A percentile compares a stretch with the other conserved stretches of the same genome.
These are phyloP conservation scores for Entoloma clypeatum DNA, from an alignment of 1,284 basidiomycete species.

Conservation along the genomic window DNA sequence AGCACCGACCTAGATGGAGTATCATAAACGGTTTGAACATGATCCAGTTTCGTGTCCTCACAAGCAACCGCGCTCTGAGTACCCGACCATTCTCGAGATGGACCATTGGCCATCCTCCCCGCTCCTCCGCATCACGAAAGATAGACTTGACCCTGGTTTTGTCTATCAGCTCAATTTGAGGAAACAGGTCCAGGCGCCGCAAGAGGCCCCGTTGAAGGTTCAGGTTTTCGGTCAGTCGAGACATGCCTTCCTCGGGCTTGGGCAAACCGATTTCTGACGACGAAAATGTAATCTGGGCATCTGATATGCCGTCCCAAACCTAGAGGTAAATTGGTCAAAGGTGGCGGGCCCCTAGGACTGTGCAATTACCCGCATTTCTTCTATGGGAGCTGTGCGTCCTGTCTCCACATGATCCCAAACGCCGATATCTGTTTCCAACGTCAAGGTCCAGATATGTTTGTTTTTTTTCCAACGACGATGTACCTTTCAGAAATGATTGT, in stretches of 20 bases:
- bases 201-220: constrained; percentile 86
- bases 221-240: constrained; percentile 83
- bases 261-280: constrained; percentile 45
- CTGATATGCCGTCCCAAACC: constrained; percentile 89
- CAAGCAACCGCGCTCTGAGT: constrained; percentile 70
- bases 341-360: constrained; percentile 1
- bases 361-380: constrained; percentile 76
- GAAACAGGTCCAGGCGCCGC: constrained; percentile 43
- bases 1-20: constrained; percentile 73
- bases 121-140: constrained; percentile 38
- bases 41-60: constrained; percentile 33
- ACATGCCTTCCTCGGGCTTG: constrained; percentile 51
- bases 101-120: constrained; percentile 71
- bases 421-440: constrained; percentile 59
- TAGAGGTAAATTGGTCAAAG: constrained; percentile 28
- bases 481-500: constrained; percentile 73
- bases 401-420: constrained; percentile 78
- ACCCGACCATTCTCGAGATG: constrained; percentile 59
- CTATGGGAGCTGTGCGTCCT: constrained; percentile 66
- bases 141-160: constrained; percentile 70
- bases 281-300: constrained; percentile 73
- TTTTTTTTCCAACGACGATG: not conserved
- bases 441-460: not conserved
- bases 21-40: constrained; percentile 5
- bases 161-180: constrained; percentile 55